Base-by-base conservation (phyloP, 2,329 filamentous ascomycete species). In the Fusarium kyushuense region DNA sequence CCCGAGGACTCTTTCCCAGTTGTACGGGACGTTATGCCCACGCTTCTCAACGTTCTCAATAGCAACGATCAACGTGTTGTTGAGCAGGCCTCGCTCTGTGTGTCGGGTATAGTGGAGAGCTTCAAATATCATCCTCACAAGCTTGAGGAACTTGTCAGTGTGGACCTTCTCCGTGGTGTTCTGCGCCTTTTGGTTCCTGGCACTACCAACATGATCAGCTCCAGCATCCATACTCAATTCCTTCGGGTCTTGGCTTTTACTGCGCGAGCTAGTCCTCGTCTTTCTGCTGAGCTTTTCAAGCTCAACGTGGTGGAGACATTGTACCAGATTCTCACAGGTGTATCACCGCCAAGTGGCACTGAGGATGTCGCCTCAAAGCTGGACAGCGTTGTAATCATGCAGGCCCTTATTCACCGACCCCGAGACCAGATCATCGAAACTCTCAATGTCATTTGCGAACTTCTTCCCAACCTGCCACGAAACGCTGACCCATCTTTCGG, bases 321-420 rank as follows among this genome's bases (percentile, higher is more conserved):
- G 3, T 99, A 98, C 76, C 96, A 99, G 79, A 98, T 99, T 41
- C 82, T 99, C 49, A 98, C 96, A 0, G 96, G 96, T 21, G 93
- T 99, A 3, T 98, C 96, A 0, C 94, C 96, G 3, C 96, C 96
- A 1, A 87, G 84, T 65, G 92, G 91, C 33, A 90, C 86, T 2
- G 90, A 94, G 35, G 90, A 95, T 76, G 87, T 93, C 58, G 91
- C 90, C 30, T 91, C 88, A 36, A 97, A 96, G 80, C 91, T 98
- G 68, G 95, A 98, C 79, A 97, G 94, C 75, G 95, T 98, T 56
- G 88, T 99, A 45, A 96, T 99, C 74, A 99, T 99, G 96, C 96
- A 99, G 81, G 94, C 96, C 36, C 85, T 99, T 67, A 97, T 99
- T 53, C 96, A 98, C 76, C 90, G 95, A 40, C 96, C 96, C 9